phyloP scores from a whole-genome alignment of 208 protist species.

The Phytomonas sp. region DNA sequence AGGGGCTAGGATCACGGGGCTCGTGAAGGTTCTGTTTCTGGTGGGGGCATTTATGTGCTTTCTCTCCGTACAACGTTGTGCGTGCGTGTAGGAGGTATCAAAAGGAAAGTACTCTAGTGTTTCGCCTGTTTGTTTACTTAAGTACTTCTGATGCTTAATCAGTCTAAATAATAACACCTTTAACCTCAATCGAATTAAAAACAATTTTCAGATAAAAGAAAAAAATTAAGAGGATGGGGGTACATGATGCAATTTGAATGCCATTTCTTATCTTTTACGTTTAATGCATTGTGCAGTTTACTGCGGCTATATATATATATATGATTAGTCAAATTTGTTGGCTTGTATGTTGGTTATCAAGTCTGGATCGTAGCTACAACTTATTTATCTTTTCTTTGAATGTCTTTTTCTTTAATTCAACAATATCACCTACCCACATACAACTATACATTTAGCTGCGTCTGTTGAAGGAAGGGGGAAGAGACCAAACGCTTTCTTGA shows the following conservation, averaged over 20 bases:
- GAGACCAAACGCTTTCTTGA: neutral
- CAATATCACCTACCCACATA: neutral
- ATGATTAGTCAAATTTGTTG: neutral
- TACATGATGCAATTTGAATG: neutral
- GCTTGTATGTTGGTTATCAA: neutral
- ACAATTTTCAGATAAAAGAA: neutral
- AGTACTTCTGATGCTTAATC: neutral
- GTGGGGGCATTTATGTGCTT: neutral
- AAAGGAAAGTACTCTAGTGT: slow-evolving; percentile 1
- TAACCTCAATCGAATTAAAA: neutral
- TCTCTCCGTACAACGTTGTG: neutral
- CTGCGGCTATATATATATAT: slow-evolving; percentile 6
- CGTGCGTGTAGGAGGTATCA: neutral
- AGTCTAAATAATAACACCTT: slow-evolving; percentile 2
- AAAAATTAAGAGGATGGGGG: neutral
- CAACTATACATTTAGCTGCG: neutral
- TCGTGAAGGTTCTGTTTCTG: neutral
- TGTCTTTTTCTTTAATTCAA: slow-evolving; percentile 17
- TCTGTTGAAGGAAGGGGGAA: neutral
- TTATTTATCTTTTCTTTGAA: slow-evolving; percentile 1
- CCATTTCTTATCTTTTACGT: neutral
- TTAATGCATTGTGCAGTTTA: neutral
- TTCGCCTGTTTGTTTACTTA: slow-evolving; percentile 11
- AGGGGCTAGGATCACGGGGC: neutral
- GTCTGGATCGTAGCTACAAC: neutral